These are phyloP conservation scores for Phytophthora brassicae DNA, from an alignment of 352 stramenopile species.

Conservation along the genomic window DNA sequence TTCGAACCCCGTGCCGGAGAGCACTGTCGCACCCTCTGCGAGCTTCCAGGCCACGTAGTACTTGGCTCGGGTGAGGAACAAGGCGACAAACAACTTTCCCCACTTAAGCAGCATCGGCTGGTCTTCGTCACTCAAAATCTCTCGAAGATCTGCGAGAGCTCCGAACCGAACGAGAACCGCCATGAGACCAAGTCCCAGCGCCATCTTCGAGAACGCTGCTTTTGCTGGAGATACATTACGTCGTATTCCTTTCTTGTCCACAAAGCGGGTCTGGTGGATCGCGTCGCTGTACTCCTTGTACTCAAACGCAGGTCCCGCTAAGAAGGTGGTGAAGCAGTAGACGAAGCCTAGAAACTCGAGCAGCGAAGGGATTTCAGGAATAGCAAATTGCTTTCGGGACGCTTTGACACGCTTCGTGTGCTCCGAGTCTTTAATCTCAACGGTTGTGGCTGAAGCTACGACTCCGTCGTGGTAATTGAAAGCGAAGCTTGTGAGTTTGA, in stretches of 20 bases:
- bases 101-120: constrained; percentile 70
- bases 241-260: constrained; percentile 36
- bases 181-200: constrained; percentile 57
- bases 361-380: constrained; percentile 84
- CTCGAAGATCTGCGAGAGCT: constrained; percentile 28
- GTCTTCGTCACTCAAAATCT: constrained; percentile 28
- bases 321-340: constrained; percentile 96
- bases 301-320: constrained; percentile 95
- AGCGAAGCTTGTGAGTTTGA: constrained; percentile 97
- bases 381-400: constrained; percentile 45
- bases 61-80: constrained; percentile 92
- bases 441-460: constrained; percentile 28
- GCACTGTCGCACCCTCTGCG: constrained; percentile 74
- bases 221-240: constrained; percentile 33
- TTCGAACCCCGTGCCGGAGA: constrained; percentile 91
- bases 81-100: constrained; percentile 76
- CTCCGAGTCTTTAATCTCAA: constrained; percentile 25
- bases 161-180: constrained; percentile 42
- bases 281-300: constrained; percentile 92
- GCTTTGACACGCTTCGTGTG: constrained; percentile 36
- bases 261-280: constrained; percentile 52
- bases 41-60: constrained; percentile 97
- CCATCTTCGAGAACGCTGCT: constrained; percentile 55
- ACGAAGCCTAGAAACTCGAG: constrained; percentile 97
- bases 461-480: constrained; percentile 96